Percentiles rank a stretch among this genome's conserved stretches.
Evolutionary conservation across 225 moss, liverwort and hornwort species (phyloP).

Genomic region (Physcomitrium patens): DNA sequence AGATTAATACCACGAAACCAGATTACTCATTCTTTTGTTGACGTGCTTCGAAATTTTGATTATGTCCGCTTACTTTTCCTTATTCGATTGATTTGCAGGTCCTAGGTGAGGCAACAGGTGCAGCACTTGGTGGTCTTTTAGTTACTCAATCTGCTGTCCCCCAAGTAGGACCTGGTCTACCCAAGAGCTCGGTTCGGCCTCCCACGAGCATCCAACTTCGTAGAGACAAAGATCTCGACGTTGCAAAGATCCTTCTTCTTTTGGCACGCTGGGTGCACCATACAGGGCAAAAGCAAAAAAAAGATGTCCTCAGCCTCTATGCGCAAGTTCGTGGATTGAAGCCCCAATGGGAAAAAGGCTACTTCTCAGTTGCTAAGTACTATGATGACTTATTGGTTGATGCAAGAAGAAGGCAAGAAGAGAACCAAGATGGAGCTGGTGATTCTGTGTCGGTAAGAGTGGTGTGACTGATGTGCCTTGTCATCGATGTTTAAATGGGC

Average conservation of each 20-base stretch:
- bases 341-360: constrained; percentile 99
- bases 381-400: constrained; percentile 96
- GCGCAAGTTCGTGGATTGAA: constrained; percentile 85
- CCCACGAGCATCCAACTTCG: constrained; percentile 62
- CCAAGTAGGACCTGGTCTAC: constrained; percentile 54
- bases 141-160: constrained; percentile 83
- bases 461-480: constrained; percentile 28
- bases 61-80: not conserved
- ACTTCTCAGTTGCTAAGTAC: constrained; percentile 97
- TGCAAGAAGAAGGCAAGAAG: constrained; percentile 95
- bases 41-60: constrained; percentile 11
- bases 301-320: constrained; percentile 87
- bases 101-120: constrained; percentile 77
- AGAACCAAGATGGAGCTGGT: constrained; percentile 65
- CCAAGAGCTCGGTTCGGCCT: constrained; percentile 44
- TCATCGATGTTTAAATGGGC: constrained; percentile 20
- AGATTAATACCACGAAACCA: constrained; percentile 18
- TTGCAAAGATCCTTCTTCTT: constrained; percentile 84
- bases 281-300: constrained; percentile 95
- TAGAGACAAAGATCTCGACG: constrained; percentile 84
- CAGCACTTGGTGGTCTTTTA: constrained; percentile 83
- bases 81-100: constrained; percentile 41
- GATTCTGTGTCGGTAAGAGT: constrained; percentile 49
- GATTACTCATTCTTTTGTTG: not conserved
- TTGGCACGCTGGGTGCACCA: constrained; percentile 99